phyloP scores from a whole-genome alignment of 2,329 filamentous ascomycete species.

The Paracoccidioides lutzii region DNA sequence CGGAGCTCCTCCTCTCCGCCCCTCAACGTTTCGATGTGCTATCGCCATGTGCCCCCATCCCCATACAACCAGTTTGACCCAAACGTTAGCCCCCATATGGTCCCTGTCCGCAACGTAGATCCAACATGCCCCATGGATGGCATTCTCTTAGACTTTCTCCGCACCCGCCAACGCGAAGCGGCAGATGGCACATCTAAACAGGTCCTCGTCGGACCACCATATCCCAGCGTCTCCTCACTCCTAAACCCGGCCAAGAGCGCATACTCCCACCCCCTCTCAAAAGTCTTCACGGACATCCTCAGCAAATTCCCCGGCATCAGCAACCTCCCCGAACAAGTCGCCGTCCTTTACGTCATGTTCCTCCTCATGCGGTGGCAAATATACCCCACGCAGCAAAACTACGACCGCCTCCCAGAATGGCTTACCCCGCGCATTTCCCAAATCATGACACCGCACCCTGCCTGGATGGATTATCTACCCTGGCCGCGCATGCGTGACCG shows the following conservation, averaged over 20 bases:
- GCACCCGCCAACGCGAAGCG: slow-evolving; percentile 52
- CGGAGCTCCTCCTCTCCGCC: slow-evolving; percentile 16
- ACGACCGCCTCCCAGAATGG: slow-evolving; percentile 63
- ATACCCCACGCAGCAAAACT: slow-evolving; percentile 64
- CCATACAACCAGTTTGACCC: slow-evolving; percentile 4
- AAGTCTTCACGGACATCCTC: slow-evolving; percentile 74
- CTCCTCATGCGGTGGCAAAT: slow-evolving; percentile 77
- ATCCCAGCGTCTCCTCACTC: slow-evolving; percentile 67
- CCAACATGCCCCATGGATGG: slow-evolving; percentile 66
- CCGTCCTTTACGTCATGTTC: slow-evolving; percentile 76
- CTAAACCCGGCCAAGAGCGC: slow-evolving; percentile 54
- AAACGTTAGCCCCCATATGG: slow-evolving; percentile 12
- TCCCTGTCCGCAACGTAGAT: slow-evolving; percentile 45
- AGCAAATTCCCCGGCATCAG: slow-evolving; percentile 69
- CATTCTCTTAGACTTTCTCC: slow-evolving; percentile 68
- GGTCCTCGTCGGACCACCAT: slow-evolving; percentile 60
- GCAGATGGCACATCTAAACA: slow-evolving; percentile 52
- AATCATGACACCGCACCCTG: slow-evolving; percentile 54
- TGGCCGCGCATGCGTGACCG: slow-evolving; percentile 65
- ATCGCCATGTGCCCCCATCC: slow-evolving; percentile 11
- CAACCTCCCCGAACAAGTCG: slow-evolving; percentile 68
- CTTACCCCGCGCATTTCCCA: slow-evolving; percentile 54
- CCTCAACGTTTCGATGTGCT: slow-evolving; percentile 14
- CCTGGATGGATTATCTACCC: slow-evolving; percentile 71
- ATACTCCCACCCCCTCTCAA: slow-evolving; percentile 63